phyloP scores from a whole-genome alignment of 352 stramenopile species.

The Globisporangium paddicum region DNA sequence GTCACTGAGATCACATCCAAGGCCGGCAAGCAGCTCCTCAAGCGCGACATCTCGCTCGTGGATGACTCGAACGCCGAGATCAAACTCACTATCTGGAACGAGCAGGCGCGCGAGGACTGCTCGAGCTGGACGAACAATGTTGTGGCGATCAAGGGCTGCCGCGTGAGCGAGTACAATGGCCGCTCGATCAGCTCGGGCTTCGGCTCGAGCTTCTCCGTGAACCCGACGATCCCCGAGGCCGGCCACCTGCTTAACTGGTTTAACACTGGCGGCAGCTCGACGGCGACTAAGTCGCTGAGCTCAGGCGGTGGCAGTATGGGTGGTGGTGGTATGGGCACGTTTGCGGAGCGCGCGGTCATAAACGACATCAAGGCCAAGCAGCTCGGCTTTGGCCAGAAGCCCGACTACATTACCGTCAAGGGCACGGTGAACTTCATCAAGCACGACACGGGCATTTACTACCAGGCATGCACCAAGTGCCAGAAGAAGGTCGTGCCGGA shows the following conservation, averaged over 20 bases:
- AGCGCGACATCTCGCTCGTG: slow-evolving; percentile 95
- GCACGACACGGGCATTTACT: slow-evolving; percentile 88
- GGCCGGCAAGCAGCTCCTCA: slow-evolving; percentile 93
- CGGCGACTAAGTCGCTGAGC: slow-evolving; percentile 77
- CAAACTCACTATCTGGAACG: slow-evolving; percentile 96
- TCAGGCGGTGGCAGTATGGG: slow-evolving; percentile 66
- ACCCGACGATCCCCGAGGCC: slow-evolving; percentile 85
- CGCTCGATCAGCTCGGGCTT: slow-evolving; percentile 86
- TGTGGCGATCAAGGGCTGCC: slow-evolving; percentile 94
- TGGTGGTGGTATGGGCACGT: slow-evolving; percentile 69
- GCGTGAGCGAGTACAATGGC: slow-evolving; percentile 93
- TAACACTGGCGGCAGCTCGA: slow-evolving; percentile 59
- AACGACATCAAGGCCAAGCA: slow-evolving; percentile 94
- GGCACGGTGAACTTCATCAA: slow-evolving; percentile 97
- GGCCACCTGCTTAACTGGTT: slow-evolving; percentile 85
- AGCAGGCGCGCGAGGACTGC: slow-evolving; percentile 80
- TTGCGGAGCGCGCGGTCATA: slow-evolving; percentile 88
- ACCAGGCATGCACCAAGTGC: slow-evolving; percentile 86
- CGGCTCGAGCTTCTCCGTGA: slow-evolving; percentile 78
- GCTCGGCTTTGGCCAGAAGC: slow-evolving; percentile 94
- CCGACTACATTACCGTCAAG: slow-evolving; percentile 96
- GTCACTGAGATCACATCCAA: slow-evolving; percentile 93
- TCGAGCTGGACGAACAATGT: slow-evolving; percentile 89
- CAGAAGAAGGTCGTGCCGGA: slow-evolving; percentile 92
- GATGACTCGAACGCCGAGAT: slow-evolving; percentile 96